phyloP scores from a whole-genome alignment of 257 asterid genomes.

The Linderniella brevidens region DNA sequence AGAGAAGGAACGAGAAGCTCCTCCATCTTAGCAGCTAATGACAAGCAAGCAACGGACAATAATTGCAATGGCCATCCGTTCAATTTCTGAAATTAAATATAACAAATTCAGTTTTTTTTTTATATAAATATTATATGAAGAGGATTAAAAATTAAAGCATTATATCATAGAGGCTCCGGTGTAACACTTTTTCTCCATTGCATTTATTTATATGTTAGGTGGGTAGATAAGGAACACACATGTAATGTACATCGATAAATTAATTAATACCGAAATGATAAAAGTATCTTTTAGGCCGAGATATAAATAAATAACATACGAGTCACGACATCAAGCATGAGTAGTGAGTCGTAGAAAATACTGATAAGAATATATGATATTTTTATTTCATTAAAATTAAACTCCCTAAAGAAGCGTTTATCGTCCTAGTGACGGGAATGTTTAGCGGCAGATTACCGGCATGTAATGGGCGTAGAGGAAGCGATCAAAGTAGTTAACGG shows the following conservation, averaged over 20 bases:
- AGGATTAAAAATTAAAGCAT: too few species aligned
- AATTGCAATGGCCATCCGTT: constrained; percentile 88
- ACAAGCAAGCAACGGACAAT: constrained; percentile 77
- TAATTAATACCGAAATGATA: too few species aligned
- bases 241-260: too few species aligned
- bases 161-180: too few species aligned
- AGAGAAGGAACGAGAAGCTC: constrained; percentile 88
- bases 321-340: too few species aligned
- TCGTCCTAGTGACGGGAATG: constrained; percentile 6
- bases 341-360: too few species aligned
- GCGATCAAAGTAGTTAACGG: constrained; percentile 85
- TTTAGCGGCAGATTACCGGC: constrained; percentile 17
- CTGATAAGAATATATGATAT: too few species aligned
- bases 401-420: neutral
- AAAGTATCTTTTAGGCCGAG: too few species aligned
- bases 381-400: too few species aligned
- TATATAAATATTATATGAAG: neutral
- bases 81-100: constrained; percentile 30
- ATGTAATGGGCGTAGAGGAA: constrained; percentile 42
- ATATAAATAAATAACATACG: too few species aligned
- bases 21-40: constrained; percentile 96
- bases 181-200: neutral
- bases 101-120: neutral
- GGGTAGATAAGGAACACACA: too few species aligned
- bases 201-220: too few species aligned